Conservation (phyloP, 257 asterid genomes). For the Pogostemon cablin region DNA sequence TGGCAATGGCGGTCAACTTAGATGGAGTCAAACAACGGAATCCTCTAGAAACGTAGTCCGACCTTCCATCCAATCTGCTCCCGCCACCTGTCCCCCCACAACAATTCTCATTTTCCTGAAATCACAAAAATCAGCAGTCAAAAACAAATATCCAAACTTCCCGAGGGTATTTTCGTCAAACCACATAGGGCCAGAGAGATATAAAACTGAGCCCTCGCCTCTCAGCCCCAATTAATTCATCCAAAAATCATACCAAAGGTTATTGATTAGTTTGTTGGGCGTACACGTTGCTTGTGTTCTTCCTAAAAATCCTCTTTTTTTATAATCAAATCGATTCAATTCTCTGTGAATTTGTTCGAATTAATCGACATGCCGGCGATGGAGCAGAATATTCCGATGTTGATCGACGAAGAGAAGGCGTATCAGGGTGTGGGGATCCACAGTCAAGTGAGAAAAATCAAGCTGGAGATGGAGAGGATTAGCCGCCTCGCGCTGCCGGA, state of each 20-base stretch:
- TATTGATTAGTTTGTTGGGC: background rate
- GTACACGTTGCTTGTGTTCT: conserved; percentile 34
- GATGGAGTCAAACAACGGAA: conserved; percentile 23
- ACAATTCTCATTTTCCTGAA: background rate
- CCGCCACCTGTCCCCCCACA: conserved; percentile 11
- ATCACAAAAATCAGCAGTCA: background rate
- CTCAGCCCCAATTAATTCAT: background rate
- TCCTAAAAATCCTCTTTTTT: conserved; percentile 39
- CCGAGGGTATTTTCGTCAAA: conserved; percentile 35
- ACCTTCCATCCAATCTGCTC: background rate
- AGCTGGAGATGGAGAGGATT: conserved; percentile 71
- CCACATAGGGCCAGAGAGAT: background rate
- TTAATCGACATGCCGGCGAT: conserved; percentile 27
- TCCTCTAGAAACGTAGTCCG: conserved; percentile 15
- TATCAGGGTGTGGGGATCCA: conserved; percentile 60
- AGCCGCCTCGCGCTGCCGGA: conserved; percentile 49
- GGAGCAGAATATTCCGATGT: conserved; percentile 33
- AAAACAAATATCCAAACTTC: background rate
- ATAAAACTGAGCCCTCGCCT: background rate
- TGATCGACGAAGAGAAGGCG: conserved; percentile 29
- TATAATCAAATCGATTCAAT: conserved; percentile 22
- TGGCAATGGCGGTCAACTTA: conserved; percentile 8
- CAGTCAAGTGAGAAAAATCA: conserved; percentile 67
- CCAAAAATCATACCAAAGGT: background rate
- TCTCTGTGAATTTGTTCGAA: background rate